Conservation (phyloP, 345 rosid genomes). For the Salix koriyanagi region DNA sequence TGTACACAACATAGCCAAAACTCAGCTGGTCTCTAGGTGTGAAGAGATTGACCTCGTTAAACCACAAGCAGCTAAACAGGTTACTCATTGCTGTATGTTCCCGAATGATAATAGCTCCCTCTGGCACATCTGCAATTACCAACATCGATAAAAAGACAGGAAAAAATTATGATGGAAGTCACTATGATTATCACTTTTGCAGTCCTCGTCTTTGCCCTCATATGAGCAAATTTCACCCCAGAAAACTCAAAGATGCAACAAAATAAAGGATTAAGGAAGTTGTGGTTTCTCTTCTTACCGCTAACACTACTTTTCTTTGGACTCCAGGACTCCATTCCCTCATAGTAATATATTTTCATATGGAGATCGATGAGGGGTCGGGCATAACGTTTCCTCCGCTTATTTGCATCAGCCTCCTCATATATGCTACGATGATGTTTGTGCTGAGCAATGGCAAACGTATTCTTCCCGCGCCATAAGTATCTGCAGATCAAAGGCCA, state of each 20-base stretch:
- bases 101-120: slow-evolving; percentile 86
- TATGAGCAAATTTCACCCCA: not conserved
- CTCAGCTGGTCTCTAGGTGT: slow-evolving; percentile 99
- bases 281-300: slow-evolving; percentile 42
- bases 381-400: slow-evolving; percentile 88
- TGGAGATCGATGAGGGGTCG: slow-evolving; percentile 92
- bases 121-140: slow-evolving; percentile 86
- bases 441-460: slow-evolving; percentile 93
- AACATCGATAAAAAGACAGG: not conserved
- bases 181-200: not conserved
- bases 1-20: slow-evolving; percentile 79
- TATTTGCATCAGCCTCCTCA: slow-evolving; percentile 97
- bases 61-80: slow-evolving; percentile 93
- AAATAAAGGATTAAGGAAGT: not conserved
- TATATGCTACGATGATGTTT: slow-evolving; percentile 79
- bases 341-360: slow-evolving; percentile 83
- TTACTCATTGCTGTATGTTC: slow-evolving; percentile 79
- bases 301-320: slow-evolving; percentile 59
- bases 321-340: slow-evolving; percentile 95
- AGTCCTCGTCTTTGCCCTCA: too few species aligned
- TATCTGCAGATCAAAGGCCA: slow-evolving; percentile 43
- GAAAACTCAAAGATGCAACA: not conserved
- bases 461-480: slow-evolving; percentile 85
- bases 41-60: slow-evolving; percentile 88
- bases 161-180: not conserved